Base-by-base conservation (phyloP, 2,329 filamentous ascomycete genomes). In the Pseudocercospora pini-densiflorae region DNA sequence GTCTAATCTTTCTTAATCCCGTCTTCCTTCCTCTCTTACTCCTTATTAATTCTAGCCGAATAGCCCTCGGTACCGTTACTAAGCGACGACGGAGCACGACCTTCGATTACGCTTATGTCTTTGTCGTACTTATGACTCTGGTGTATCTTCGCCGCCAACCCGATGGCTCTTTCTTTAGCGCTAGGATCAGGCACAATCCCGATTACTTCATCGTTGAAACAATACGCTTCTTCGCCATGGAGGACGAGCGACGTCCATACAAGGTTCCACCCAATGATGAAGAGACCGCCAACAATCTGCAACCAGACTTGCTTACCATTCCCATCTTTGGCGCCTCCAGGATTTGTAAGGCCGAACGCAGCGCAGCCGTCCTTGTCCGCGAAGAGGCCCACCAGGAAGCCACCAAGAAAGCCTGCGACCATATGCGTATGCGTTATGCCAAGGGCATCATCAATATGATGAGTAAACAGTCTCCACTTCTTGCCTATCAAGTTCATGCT, bases 381-480 rank as follows among this genome's bases (percentile, higher is more conserved):
- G 73, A 84, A 84, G 21, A 84, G 72, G 24, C 83, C 82, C 0
- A 79, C 79, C 12, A 80, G 74, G 62, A 84, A 83, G 8, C 82
- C 82, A 8, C 82, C 83, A 0, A 83, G 70, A 47, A 79, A 76
- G 14, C 81, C 83, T 12, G 82, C 82, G 2, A 85, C 79, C 71
- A 81, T 78, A 73, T 85, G 83, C 0, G 83, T 85, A 73, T 85
- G 80, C 61, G 82, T 80, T 43, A 83, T 78, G 65, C 82, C 84
- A 49, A 87, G 80, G 9, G 83, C 79, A 72, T 89, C 85, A 73
- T 88, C 85, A 67, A 83, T 81, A 69, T 81, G 79, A 72, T 85
- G 85, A 5, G 68, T 73, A 85, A 90, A 89, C 76, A 89, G 88
- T 69, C 86, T 85, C 62, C 75, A 72, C 63, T 78, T 79, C 71